Evolutionary conservation across 169 alveolate genomes (phyloP), one percentile per base, ranked within the genome.

Genomic region (Plasmodium gallinaceum): DNA sequence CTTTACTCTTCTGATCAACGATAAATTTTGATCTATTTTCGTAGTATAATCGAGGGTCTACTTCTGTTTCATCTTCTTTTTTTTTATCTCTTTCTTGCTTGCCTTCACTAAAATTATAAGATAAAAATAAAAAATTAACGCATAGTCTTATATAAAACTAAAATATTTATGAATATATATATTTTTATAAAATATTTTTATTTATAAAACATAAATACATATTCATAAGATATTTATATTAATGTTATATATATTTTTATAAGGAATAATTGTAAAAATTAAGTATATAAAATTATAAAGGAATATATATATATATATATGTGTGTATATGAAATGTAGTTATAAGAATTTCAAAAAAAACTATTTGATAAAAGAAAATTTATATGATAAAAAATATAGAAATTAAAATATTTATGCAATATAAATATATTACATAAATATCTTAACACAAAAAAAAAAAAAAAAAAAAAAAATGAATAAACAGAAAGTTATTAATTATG

Each of bases 21-120:
- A 94, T 94, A 22, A 90, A 87, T 52, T 92, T 93, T 1, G 92
- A 91, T 51, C 96, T 74, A 61, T 76, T 80, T 65, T 92, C 92
- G 91, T 73, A 90, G 68, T 94, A 94, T 46, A 91, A 88, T 64
- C 92, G 76, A 76, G 95, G 93, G 64, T 94, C 96, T 26, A 92
- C 86, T 71, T 94, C 96, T 8, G 75, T 76, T 52, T 76, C 89
- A n/a, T 91, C 78, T 60, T 88, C 92, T 42, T 85, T 78, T 42
- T 54, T 91, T 32, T 51, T 51, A 9, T 92, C 74, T 52, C 86
- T 71, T 46, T 22, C 39, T 32, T 32, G 39, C 39, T 32, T 32
- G 4, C 39, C 39, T 2, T 4, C 39, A 32, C 39, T 32, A 32
- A 32, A 32, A 32, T 32, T 32, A 32, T 32, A 32, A 32, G 4